Percentiles rank a stretch among this genome's conserved stretches.
phyloP scores from a whole-genome alignment of 176 grass and related monocot species.

The bread wheat (Triticum aestivum) region IWGSC_CS_RefSeq_v2.1 NC_057813.1:299535257-299535756 shows the following conservation, averaged over 20 bases:
- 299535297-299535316: background rate
- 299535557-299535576: background rate
- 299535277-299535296: background rate
- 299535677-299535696: background rate
- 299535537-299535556: background rate
- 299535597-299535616: background rate
- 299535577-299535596: background rate
- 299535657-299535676: background rate
- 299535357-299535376: background rate
- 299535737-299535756: constrained; percentile 53
- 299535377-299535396: background rate
- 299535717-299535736: background rate
- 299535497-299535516: background rate
- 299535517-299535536: background rate
- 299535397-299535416: background rate
- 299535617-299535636: background rate
- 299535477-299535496: background rate
- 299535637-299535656: background rate
- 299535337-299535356: background rate
- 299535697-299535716: background rate
- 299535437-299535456: background rate
- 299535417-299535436: background rate
- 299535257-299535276: background rate
- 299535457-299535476: background rate
- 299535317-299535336: background rate